Conservation (phyloP, 2,329 filamentous ascomycete species). For the Paracoccidioides brasiliensis region DNA sequence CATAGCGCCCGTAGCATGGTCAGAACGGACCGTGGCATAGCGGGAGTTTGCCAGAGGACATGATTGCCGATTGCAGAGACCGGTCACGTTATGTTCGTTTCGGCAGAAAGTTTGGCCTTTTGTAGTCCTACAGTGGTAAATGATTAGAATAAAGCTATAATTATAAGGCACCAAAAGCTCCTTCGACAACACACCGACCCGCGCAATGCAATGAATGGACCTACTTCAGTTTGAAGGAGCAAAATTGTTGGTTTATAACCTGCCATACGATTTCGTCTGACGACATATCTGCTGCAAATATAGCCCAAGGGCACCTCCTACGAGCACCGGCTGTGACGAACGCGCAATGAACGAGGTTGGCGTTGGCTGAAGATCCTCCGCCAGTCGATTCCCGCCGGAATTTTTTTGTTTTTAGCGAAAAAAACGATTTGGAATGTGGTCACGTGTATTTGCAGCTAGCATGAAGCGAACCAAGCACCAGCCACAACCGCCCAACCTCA, state of each 20-base stretch:
- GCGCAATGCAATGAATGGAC: conserved; percentile 15
- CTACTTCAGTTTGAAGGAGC: conserved; percentile 86
- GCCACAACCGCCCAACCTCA: too few species aligned
- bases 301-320: not conserved
- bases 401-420: not conserved
- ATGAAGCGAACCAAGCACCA: too few species aligned
- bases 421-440: not conserved
- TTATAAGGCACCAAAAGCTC: not conserved
- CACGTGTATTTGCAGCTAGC: not conserved
- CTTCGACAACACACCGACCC: not conserved
- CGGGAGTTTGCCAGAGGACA: conserved; percentile 84
- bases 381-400: not conserved
- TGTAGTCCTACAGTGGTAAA: conserved; percentile 45
- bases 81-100: conserved; percentile 81
- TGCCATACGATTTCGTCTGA: conserved; percentile 97
- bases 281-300: conserved; percentile 44
- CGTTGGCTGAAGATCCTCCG: not conserved
- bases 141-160: not conserved
- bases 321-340: not conserved
- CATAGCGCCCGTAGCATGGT: conserved; percentile 65
- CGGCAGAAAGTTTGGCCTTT: conserved; percentile 89
- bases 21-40: conserved; percentile 80
- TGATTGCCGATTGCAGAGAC: conserved; percentile 73
- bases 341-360: not conserved
- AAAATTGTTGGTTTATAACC: conserved; percentile 91